Evolutionary conservation across 78 protist species (phyloP).

Genomic region (Polysphondylium violaceum): DNA sequence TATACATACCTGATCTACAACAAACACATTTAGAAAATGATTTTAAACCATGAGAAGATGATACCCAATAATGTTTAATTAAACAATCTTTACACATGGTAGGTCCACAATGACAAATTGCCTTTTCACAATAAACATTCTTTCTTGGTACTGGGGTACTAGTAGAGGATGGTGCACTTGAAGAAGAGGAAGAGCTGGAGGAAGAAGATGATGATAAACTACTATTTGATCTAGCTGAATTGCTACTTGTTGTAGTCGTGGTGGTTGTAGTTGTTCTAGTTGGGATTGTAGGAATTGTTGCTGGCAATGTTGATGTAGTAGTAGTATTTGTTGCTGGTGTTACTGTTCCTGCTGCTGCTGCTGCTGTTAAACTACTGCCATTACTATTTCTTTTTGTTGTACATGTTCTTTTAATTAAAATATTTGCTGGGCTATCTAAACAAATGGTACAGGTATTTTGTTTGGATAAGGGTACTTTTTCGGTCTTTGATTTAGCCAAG

Average conservation of each 20-base stretch:
- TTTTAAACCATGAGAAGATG: conserved; percentile 18
- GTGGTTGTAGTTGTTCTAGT: not conserved
- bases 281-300: not conserved
- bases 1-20: conserved; percentile 35
- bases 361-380: not conserved
- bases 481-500: not conserved
- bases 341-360: not conserved
- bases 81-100: conserved; percentile 51
- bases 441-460: conserved; percentile 37
- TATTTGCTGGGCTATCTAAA: conserved; percentile 13
- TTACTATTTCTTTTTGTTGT: not conserved
- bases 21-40: conserved; percentile 55
- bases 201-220: not conserved
- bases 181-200: not conserved
- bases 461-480: not conserved
- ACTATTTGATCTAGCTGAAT: not conserved
- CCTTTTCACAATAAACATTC: conserved; percentile 12
- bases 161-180: not conserved
- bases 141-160: not conserved
- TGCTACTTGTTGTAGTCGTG: not conserved
- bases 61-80: conserved; percentile 52
- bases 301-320: not conserved
- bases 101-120: conserved; percentile 47
- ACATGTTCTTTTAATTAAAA: conserved; percentile 45
- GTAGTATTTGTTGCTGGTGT: not conserved